A percentile compares a stretch with the other conserved stretches of the same genome.
Conservation (phyloP, 495 filamentous ascomycete species). For the Chaetomium cochliodes region DNA sequence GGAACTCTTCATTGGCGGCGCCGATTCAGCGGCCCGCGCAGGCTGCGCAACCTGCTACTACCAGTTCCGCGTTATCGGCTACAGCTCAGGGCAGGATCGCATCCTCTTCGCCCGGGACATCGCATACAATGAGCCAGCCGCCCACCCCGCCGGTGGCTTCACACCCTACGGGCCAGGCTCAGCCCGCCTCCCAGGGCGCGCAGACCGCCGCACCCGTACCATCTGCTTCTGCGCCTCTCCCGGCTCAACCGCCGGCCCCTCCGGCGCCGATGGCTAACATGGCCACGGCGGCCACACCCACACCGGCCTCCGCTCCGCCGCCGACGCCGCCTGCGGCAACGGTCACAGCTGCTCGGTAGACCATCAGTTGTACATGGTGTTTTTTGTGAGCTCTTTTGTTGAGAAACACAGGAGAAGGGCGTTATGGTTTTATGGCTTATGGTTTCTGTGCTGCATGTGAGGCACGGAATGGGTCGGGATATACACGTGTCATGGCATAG, state of each 20-base stretch:
- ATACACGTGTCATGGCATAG: neutral
- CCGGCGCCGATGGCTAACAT: conserved; percentile 4
- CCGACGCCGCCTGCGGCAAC: conserved; percentile 6
- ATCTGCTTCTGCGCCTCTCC: neutral
- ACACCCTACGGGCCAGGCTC: neutral
- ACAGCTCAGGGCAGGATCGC: neutral
- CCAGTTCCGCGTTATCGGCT: neutral
- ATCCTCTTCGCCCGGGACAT: neutral
- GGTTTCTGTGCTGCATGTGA: too few relatives aligned
- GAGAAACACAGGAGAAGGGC: neutral
- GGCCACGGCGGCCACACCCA: neutral
- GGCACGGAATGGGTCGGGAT: neutral
- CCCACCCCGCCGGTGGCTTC: neutral
- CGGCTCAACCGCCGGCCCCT: neutral
- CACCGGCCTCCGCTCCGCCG: neutral
- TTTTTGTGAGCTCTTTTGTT: neutral
- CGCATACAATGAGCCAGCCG: neutral
- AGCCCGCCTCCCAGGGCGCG: neutral
- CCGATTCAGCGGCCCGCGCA: neutral
- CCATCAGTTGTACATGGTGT: neutral
- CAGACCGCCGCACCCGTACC: neutral
- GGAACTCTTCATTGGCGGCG: neutral
- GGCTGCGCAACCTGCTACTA: neutral
- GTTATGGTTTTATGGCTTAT: neutral
- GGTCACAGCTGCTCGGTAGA: neutral